phyloP scores from a whole-genome alignment of 2,329 filamentous ascomycete genomes.

The Eurotiales sp. region DNA sequence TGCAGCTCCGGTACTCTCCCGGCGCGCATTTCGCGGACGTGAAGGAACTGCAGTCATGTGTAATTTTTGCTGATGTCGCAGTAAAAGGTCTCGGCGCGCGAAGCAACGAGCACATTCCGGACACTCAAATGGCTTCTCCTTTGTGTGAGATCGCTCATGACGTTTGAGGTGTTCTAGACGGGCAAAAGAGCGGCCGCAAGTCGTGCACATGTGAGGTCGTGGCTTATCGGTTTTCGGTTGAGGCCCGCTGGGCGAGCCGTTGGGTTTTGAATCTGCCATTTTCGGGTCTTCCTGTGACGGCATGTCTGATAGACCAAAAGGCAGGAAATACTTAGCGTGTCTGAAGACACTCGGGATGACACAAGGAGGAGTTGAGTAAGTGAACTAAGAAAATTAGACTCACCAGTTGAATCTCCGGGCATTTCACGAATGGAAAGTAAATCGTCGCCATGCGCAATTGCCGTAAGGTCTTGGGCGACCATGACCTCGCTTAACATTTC shows the following conservation, averaged over 20 bases:
- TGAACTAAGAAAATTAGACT: constrained; percentile 18
- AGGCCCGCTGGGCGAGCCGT: constrained; percentile 52
- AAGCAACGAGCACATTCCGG: constrained; percentile 93
- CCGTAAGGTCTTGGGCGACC: constrained; percentile 33
- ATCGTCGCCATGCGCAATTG: constrained; percentile 34
- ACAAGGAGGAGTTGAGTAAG: not conserved
- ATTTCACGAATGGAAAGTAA: constrained; percentile 41
- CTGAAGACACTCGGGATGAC: constrained; percentile 16
- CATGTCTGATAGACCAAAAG: constrained; percentile 17
- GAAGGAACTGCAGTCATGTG: constrained; percentile 90
- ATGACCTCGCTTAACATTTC: constrained; percentile 37
- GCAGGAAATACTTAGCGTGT: constrained; percentile 8
- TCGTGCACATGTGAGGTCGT: constrained; percentile 86
- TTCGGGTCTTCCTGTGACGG: constrained; percentile 27
- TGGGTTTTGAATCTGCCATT: constrained; percentile 27
- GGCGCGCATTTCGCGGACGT: constrained; percentile 73
- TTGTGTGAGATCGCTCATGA: constrained; percentile 95
- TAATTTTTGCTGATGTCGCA: constrained; percentile 97
- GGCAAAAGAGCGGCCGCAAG: constrained; percentile 88
- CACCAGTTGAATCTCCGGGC: constrained; percentile 36
- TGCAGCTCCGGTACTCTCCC: constrained; percentile 78
- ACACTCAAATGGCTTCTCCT: constrained; percentile 98
- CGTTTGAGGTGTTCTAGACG: constrained; percentile 94
- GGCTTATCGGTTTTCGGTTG: constrained; percentile 97
- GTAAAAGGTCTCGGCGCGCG: constrained; percentile 81